Evolutionary conservation across 306 rosid genomes (phyloP).

Genomic region (Casuarina cunninghamiana): DNA sequence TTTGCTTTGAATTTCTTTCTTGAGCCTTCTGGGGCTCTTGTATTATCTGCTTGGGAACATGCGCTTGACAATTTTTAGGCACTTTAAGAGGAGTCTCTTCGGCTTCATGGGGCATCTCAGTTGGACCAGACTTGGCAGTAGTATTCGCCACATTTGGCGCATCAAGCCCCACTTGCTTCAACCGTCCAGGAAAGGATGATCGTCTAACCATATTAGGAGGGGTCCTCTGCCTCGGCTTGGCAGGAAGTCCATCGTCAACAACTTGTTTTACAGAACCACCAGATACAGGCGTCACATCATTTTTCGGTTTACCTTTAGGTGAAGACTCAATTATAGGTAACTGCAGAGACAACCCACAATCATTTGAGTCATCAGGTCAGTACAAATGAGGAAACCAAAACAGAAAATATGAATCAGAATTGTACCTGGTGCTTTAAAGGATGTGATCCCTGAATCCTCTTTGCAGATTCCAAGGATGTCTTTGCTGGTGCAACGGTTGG

Average conservation of each 20-base stretch:
- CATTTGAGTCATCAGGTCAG: conserved; percentile 4
- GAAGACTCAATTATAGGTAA: conserved; percentile 51
- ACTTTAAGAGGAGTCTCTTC: conserved; percentile 46
- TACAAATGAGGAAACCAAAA: not conserved
- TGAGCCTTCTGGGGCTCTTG: conserved; percentile 48
- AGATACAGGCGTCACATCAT: conserved; percentile 60
- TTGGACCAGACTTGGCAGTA: conserved; percentile 41
- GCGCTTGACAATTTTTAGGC: conserved; percentile 43
- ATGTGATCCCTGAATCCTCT: conserved; percentile 52
- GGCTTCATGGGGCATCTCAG: conserved; percentile 47
- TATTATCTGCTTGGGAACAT: conserved; percentile 39
- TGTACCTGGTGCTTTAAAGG: conserved; percentile 75
- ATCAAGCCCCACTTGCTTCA: conserved; percentile 64
- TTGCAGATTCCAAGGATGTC: conserved; percentile 59
- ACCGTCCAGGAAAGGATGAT: conserved; percentile 56
- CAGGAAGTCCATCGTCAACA: conserved; percentile 70
- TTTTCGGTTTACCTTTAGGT: conserved; percentile 67
- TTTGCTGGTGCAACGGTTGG: conserved; percentile 45
- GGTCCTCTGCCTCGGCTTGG: conserved; percentile 71
- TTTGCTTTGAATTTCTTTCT: conserved; percentile 62
- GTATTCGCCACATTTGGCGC: conserved; percentile 45
- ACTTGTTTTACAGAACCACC: conserved; percentile 51
- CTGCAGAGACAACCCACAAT: conserved; percentile 39
- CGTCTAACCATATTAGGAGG: conserved; percentile 73
- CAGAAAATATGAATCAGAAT: conserved; percentile 13